phyloP scores from a whole-genome alignment of 768 basidiomycete genomes.

The Tulasnella sp. region DNA sequence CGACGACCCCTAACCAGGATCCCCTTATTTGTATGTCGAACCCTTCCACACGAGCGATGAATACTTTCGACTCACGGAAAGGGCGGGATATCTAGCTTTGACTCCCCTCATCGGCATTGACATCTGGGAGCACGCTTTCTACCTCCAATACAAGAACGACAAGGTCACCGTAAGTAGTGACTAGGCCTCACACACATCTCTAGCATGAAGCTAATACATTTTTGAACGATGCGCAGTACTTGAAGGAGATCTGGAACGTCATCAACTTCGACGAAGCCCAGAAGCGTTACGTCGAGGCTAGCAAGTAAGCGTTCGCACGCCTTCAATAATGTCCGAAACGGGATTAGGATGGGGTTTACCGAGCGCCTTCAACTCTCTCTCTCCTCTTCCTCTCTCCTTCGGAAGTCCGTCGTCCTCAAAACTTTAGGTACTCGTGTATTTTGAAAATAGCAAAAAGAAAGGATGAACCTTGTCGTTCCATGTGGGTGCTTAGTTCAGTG shows the following conservation, averaged over 20 bases:
- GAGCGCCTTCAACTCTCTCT: no score
- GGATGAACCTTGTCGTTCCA: not conserved
- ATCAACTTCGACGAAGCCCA: conserved; percentile 69
- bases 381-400: not conserved
- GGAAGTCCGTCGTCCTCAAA: not conserved
- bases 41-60: not conserved
- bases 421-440: not conserved
- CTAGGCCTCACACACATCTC: not conserved
- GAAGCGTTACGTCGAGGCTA: conserved; percentile 39
- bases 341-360: no score
- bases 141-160: conserved; percentile 92
- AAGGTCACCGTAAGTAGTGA: conserved; percentile 67
- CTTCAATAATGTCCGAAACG: not conserved
- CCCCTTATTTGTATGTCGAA: conserved; percentile 38
- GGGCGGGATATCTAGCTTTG: conserved; percentile 23
- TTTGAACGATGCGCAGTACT: conserved; percentile 38
- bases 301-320: conserved; percentile 1
- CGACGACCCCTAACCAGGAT: conserved; percentile 35
- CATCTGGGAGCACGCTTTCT: conserved; percentile 89
- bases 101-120: conserved; percentile 84
- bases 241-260: conserved; percentile 64
- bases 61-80: not conserved
- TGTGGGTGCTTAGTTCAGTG: not conserved
- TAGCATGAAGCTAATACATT: not conserved
- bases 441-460: not conserved